Evolutionary conservation across 768 basidiomycete species (phyloP), one percentile per base, ranked within the genome.

Genomic region (Aureoboletus auriporus): DNA sequence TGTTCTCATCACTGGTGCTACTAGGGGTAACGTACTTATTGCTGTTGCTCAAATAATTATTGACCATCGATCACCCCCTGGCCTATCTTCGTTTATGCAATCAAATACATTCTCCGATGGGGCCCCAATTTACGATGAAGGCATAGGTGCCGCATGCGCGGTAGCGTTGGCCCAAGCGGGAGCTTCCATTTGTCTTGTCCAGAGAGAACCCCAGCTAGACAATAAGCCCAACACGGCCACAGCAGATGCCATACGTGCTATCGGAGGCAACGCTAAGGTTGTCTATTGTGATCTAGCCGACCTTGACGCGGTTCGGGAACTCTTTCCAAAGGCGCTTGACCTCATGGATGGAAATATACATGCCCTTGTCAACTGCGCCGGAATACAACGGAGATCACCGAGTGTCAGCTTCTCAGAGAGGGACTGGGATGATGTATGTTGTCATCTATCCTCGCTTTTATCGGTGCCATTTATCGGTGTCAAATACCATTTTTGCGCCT

Each of bases 1-100:
- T 49, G 86, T 78, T 31, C 82, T 92, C 68, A 78, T 93, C 60
- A 92, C 90, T 34, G 89, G 89, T 52, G 86, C 83, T 29, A 82
- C 86, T 20, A 75, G 89, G 66, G 89, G 87, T 86, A 65, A 64
- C 52, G 70, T 67, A 59, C 34, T 57, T 53, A 50, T 54, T 63
- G 44, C 45, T 53, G 49, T 54, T 63, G 44, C 45, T 43, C 31
- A 8, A 16, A 43, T 39, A 23, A 31, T 49, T 42, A 61, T 52
- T 63, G 29, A 53, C 52, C 43, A 39, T 39, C 26, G 13, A 5
- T 13, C 44, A 42, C 31, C 48, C 43, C 38, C 49, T 27, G 43
- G 27, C 30, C 48, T 38, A 34, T 34, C 47, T 39, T 38, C 52
- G 42, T 37, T 55, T 55, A 55, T 50, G 44, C 51, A 46, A 54